Evolutionary conservation across 441 rosid species (phyloP).

Genomic region (Biscutella laevigata): DNA sequence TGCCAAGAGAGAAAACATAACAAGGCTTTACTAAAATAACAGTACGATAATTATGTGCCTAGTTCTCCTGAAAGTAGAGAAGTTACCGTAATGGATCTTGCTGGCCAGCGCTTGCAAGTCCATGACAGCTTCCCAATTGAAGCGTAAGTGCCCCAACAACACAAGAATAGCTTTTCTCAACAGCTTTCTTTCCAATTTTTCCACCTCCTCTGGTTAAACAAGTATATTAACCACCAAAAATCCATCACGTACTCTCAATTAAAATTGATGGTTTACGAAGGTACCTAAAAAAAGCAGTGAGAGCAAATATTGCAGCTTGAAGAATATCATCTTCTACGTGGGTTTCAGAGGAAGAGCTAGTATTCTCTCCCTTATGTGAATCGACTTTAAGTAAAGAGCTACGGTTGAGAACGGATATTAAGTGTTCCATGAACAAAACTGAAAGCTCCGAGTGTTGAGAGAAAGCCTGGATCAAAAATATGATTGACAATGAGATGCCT

Average conservation of each 20-base stretch:
- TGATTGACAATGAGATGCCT: slow-evolving; percentile 6
- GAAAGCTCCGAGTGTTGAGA: slow-evolving; percentile 82
- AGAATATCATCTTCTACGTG: slow-evolving; percentile 57
- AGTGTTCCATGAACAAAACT: slow-evolving; percentile 70
- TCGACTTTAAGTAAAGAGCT: slow-evolving; percentile 45
- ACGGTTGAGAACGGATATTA: slow-evolving; percentile 62
- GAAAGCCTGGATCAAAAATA: slow-evolving; percentile 49
- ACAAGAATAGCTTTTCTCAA: slow-evolving; percentile 84
- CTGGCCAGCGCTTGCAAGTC: slow-evolving; percentile 75
- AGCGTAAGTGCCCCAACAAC: slow-evolving; percentile 86
- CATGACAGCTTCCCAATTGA: slow-evolving; percentile 93
- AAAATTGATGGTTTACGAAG: slow-evolving; percentile 17
- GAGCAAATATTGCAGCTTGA: slow-evolving; percentile 84
- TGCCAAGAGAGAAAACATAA: slow-evolving; percentile 34
- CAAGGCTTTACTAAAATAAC: slow-evolving; percentile 7
- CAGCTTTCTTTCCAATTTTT: slow-evolving; percentile 87
- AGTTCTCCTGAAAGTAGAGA: slow-evolving; percentile 14
- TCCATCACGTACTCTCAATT: slow-evolving; percentile 9
- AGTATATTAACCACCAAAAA: slow-evolving; percentile 27
- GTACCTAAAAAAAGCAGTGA: slow-evolving; percentile 95
- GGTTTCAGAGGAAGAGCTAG: slow-evolving; percentile 37
- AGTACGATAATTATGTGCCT: slow-evolving; percentile 2
- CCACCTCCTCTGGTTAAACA: slow-evolving; percentile 79
- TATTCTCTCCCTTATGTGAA: slow-evolving; percentile 54
- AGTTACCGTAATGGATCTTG: slow-evolving; percentile 79